Base-by-base conservation (phyloP, 805 yeast genomes). In the Lachancea dasiensis region DNA sequence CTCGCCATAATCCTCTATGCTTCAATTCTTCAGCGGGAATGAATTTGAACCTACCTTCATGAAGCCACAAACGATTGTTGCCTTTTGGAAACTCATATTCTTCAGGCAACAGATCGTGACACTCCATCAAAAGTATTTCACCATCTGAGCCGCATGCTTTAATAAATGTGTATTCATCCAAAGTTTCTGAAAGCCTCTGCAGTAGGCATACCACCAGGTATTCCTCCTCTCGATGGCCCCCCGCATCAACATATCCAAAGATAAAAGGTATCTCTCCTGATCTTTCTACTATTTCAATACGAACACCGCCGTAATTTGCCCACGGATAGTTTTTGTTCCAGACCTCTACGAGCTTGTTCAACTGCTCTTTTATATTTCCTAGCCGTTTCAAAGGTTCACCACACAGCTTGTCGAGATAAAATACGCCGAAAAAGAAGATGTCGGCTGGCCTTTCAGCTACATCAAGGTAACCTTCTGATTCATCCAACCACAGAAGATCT, bases 51-150 rank as follows among this genome's bases (percentile, higher is more conserved):
- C 56, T 46, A 3, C 70, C 70, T 30, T 63, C 52, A 37, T 70
- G 65, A 6, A 75, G 44, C 83, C 83, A 77, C 2, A 70, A 54
- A 39, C 84, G 58, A 49, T 77, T 75, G 31, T 49, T 52, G 1
- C 52, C 50, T 11, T 58, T 49, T 0, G 79, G 68, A 36, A 58
- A 64, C 14, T 58, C 64, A 1, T 76, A 76, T 5, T 58, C 63
- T 4, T 60, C 59, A 0, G 79, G 77, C 2, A 76, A 41, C 2
- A 45, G 39, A 3, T 75, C 71, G 25, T 69, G 62, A 1, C 71
- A 66, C 43, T 75, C 79, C 6, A 72, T 65, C 31, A 79, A 50
- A 7, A 78, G 35, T 31, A 72, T 69, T 41, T 80, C 86, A 6
- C 79, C 75, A 31, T 74, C 81, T 1, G 69, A 65, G 48, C 78